Evolutionary conservation across 1,284 basidiomycete species (phyloP).

Genomic region (Megacollybia platyphylla): DNA sequence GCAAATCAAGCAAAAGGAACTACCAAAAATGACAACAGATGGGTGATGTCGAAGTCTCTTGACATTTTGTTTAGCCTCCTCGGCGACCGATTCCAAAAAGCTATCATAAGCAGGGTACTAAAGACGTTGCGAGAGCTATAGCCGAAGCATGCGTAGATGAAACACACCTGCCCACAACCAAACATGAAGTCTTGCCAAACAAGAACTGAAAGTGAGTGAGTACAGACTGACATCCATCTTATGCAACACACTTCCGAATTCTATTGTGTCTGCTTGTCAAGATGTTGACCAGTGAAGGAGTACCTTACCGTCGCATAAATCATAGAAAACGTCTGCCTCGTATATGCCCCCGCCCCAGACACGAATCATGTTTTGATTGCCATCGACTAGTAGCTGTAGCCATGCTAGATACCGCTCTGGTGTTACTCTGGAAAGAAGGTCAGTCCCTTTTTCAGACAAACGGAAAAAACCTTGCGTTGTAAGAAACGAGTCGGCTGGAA

Average conservation of each 20-base stretch:
- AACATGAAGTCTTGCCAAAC: constrained; percentile 90
- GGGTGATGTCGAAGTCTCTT: constrained; percentile 67
- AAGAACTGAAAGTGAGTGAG: constrained; percentile 33
- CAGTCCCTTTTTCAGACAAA: constrained; percentile 1
- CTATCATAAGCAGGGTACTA: constrained; percentile 70
- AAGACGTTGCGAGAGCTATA: constrained; percentile 9
- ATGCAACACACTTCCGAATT: constrained; percentile 50
- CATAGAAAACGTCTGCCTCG: constrained; percentile 68
- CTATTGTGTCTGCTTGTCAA: constrained; percentile 16
- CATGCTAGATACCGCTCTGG: constrained; percentile 51
- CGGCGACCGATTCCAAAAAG: constrained; percentile 50
- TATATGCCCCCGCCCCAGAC: constrained; percentile 83
- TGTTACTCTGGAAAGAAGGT: constrained; percentile 25
- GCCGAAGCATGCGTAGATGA: neutral
- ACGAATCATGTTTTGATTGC: constrained; percentile 72
- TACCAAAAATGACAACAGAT: constrained; percentile 73
- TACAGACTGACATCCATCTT: constrained; percentile 22
- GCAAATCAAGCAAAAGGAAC: constrained; percentile 3
- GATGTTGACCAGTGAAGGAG: neutral
- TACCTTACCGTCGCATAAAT: constrained; percentile 60
- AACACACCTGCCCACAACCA: constrained; percentile 60
- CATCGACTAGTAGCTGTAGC: constrained; percentile 63
- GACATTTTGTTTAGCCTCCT: constrained; percentile 65
- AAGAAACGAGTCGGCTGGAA: constrained; percentile 80
- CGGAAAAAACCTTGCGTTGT: constrained; percentile 43